A percentile compares a stretch with the other conserved stretches of the same genome.
Conservation (phyloP, 2,329 filamentous ascomycete species). For the Cadophora sp. region DNA sequence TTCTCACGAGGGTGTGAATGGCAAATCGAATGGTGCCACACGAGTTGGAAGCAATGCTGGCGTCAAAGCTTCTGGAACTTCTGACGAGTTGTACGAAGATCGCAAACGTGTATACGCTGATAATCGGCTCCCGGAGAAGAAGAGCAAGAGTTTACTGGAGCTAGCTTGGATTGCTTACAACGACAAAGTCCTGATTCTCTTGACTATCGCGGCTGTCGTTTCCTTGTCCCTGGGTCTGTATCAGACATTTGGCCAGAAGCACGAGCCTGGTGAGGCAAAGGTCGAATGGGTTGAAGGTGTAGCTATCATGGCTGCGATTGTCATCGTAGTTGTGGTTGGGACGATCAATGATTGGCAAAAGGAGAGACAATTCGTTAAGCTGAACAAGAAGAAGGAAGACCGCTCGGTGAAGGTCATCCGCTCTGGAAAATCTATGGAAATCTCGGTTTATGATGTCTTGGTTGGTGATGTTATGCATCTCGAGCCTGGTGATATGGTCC, state of each 20-base stretch:
- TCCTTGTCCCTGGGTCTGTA: conserved; percentile 77
- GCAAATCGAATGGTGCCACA: neutral
- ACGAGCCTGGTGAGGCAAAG: conserved; percentile 51
- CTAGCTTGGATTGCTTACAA: conserved; percentile 80
- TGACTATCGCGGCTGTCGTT: conserved; percentile 71
- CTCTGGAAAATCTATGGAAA: conserved; percentile 67
- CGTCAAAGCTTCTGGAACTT: neutral
- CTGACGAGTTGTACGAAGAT: conserved; percentile 2
- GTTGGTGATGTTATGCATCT: conserved; percentile 75
- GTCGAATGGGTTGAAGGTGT: conserved; percentile 82
- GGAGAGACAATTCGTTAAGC: conserved; percentile 68
- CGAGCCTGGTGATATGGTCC: conserved; percentile 72
- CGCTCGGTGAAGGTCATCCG: conserved; percentile 71
- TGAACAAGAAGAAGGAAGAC: conserved; percentile 68
- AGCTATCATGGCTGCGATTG: conserved; percentile 75
- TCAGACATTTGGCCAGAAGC: conserved; percentile 63
- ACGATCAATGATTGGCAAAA: conserved; percentile 78
- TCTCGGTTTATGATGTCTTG: conserved; percentile 70
- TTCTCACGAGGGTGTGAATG: neutral
- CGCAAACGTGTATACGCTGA: conserved; percentile 60
- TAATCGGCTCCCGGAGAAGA: conserved; percentile 68
- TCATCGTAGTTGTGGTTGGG: conserved; percentile 76
- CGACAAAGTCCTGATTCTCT: conserved; percentile 75
- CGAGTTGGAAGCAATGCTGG: neutral
- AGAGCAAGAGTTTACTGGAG: conserved; percentile 69